Evolutionary conservation across 2,329 filamentous ascomycete species (phyloP).

Genomic region (Penicillium oxalicum): DNA sequence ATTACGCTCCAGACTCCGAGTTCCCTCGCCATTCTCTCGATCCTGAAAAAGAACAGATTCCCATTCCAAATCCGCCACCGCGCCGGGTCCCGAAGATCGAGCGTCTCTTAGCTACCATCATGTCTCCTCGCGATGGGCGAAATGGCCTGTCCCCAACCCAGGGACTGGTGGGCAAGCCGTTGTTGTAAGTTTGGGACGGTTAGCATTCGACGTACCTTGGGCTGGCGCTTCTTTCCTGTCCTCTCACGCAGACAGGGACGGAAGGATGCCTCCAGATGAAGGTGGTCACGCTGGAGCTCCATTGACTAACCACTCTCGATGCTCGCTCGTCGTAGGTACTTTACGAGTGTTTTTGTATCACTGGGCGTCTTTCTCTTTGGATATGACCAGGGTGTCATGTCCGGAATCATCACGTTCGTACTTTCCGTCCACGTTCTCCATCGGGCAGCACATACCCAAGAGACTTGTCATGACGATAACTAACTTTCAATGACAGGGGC

Average conservation of each 20-base stretch:
- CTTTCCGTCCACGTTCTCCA: slow-evolving; percentile 1
- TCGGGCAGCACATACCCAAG: not conserved
- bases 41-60: slow-evolving; percentile 50
- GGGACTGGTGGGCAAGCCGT: slow-evolving; percentile 90
- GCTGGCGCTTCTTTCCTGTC: not conserved
- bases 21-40: slow-evolving; percentile 31
- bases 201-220: not conserved
- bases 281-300: not conserved
- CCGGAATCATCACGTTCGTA: slow-evolving; percentile 61
- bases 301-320: not conserved
- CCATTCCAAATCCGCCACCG: slow-evolving; percentile 64
- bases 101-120: slow-evolving; percentile 71
- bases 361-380: slow-evolving; percentile 61
- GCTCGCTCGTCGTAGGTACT: slow-evolving; percentile 60
- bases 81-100: slow-evolving; percentile 61
- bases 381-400: slow-evolving; percentile 62
- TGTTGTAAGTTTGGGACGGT: slow-evolving; percentile 59
- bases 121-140: slow-evolving; percentile 66
- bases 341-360: slow-evolving; percentile 74
- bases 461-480: not conserved
- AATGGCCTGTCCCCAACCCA: slow-evolving; percentile 60
- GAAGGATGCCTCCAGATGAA: too few relatives aligned
- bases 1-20: slow-evolving; percentile 54
- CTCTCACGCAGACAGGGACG: too few relatives aligned
- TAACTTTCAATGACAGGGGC: slow-evolving; percentile 51